Conservation (phyloP, 768 basidiomycete genomes). For the Crassisporium funariophilum region DNA sequence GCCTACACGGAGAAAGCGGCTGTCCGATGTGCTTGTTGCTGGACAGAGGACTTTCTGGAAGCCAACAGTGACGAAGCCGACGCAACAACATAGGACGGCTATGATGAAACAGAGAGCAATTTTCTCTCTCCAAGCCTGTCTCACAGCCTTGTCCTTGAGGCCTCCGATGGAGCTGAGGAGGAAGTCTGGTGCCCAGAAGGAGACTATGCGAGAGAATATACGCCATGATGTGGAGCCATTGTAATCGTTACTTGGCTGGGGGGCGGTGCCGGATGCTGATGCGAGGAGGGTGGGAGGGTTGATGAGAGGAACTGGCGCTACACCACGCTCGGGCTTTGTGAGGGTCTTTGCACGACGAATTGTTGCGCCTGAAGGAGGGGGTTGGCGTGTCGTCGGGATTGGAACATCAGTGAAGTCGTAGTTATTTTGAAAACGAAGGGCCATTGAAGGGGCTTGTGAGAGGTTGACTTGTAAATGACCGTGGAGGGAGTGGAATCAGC, state of each 20-base stretch:
- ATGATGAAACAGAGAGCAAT: conserved; percentile 91
- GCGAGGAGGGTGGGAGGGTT: conserved; percentile 62
- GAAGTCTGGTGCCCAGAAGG: conserved; percentile 89
- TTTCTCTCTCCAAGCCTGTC: conserved; percentile 98
- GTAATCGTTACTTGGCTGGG: conserved; percentile 35
- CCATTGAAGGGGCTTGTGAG: conserved; percentile 44
- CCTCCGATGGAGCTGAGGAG: conserved; percentile 75
- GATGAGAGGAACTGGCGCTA: conserved; percentile 93
- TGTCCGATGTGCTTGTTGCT: conserved; percentile 42
- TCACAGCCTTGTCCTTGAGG: conserved; percentile 72
- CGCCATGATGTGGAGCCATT: conserved; percentile 70
- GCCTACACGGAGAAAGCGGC: conserved; percentile 57
- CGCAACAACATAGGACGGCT: conserved; percentile 67
- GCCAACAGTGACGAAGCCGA: conserved; percentile 95
- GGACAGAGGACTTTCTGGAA: conserved; percentile 93
- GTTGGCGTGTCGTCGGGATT: conserved; percentile 62
- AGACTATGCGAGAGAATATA: conserved; percentile 74
- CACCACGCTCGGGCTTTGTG: conserved; percentile 91
- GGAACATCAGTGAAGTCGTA: conserved; percentile 64
- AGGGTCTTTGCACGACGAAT: conserved; percentile 93
- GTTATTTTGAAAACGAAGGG: conserved; percentile 58
- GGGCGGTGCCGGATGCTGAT: conserved; percentile 36
- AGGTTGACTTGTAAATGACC: conserved; percentile 29
- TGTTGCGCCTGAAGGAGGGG: conserved; percentile 56
- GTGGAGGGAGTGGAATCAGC: conserved; percentile 21